Percentiles rank a stretch among this genome's conserved stretches.
These are phyloP conservation scores for Wakefieldia striispora DNA, from an alignment of 768 basidiomycete genomes.

Conservation along the genomic window DNA sequence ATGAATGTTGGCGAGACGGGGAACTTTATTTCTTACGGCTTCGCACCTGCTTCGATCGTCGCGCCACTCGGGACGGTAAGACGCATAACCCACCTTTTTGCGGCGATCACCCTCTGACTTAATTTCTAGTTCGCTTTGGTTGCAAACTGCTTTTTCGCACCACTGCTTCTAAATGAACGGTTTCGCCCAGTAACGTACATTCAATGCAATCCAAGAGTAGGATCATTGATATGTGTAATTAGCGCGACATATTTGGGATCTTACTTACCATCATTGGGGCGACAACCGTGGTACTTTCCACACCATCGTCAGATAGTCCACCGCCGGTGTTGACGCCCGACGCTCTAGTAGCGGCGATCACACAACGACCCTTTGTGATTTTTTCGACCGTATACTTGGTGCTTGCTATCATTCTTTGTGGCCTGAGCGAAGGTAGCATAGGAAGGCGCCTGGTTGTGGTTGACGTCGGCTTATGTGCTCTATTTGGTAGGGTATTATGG, in stretches of 20 bases:
- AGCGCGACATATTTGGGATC: constrained; percentile 81
- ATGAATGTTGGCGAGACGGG: constrained; percentile 91
- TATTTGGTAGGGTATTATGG: constrained; percentile 56
- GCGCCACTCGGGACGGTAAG: constrained; percentile 94
- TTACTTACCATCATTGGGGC: constrained; percentile 83
- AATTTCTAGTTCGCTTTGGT: constrained; percentile 77
- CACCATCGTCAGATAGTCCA: constrained; percentile 67
- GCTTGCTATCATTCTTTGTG: constrained; percentile 54
- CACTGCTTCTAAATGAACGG: constrained; percentile 75
- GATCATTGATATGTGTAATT: constrained; percentile 12
- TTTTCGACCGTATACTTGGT: constrained; percentile 67
- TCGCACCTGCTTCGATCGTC: constrained; percentile 88
- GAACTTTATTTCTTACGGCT: constrained; percentile 90
- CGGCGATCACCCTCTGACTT: not conserved
- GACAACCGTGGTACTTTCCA: constrained; percentile 85
- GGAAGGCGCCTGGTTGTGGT: constrained; percentile 75
- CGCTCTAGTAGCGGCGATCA: constrained; percentile 65
- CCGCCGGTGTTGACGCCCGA: constrained; percentile 56
- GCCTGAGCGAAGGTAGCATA: constrained; percentile 59
- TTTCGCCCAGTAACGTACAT: constrained; percentile 65
- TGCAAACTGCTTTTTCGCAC: constrained; percentile 93
- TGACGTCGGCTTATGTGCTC: constrained; percentile 84
- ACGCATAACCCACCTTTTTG: constrained; percentile 4
- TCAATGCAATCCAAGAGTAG: constrained; percentile 1
- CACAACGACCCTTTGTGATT: constrained; percentile 67